These are phyloP conservation scores for Rickenella mellea DNA, from an alignment of 768 basidiomycete species.

Conservation along the genomic window DNA sequence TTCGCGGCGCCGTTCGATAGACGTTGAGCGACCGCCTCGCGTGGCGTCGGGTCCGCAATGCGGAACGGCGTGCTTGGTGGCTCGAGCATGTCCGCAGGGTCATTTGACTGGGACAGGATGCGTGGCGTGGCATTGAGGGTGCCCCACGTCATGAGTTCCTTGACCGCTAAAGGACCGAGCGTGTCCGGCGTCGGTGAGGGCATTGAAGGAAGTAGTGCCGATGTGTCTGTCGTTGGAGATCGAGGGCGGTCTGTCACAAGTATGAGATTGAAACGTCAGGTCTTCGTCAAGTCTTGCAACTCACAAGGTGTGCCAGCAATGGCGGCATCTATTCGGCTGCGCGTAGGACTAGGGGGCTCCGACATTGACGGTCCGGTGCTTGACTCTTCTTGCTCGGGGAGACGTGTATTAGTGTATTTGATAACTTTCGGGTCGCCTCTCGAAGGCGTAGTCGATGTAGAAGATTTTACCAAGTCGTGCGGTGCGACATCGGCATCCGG, in stretches of 20 bases:
- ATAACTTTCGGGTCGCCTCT: constrained; percentile 52
- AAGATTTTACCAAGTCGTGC: constrained; percentile 39
- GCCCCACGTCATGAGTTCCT: constrained; percentile 97
- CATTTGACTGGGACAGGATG: constrained; percentile 58
- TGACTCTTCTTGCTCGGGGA: constrained; percentile 60
- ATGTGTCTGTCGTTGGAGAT: constrained; percentile 45
- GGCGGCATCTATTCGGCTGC: constrained; percentile 85
- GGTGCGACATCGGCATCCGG: constrained; percentile 87
- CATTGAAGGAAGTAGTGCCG: constrained; percentile 73
- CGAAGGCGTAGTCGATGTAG: constrained; percentile 17
- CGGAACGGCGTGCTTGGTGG: constrained; percentile 63
- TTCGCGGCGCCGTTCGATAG: constrained; percentile 77
- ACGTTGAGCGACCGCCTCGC: constrained; percentile 75
- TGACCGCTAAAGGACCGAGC: constrained; percentile 73
- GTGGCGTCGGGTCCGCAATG: constrained; percentile 63
- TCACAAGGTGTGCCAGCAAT: constrained; percentile 87
- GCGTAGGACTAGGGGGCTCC: constrained; percentile 79
- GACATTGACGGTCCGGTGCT: constrained; percentile 30
- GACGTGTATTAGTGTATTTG: constrained; percentile 71
- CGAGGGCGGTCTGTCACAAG: constrained; percentile 68
- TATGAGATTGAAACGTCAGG: constrained; percentile 3
- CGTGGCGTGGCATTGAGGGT: constrained; percentile 88
- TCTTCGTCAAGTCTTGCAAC: constrained; percentile 18
- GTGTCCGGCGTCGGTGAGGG: constrained; percentile 83
- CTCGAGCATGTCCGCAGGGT: constrained; percentile 32